These are phyloP conservation scores for Ceratocystis eucalypticola DNA, from an alignment of 2,329 filamentous ascomycete genomes.

Conservation along the genomic window DNA sequence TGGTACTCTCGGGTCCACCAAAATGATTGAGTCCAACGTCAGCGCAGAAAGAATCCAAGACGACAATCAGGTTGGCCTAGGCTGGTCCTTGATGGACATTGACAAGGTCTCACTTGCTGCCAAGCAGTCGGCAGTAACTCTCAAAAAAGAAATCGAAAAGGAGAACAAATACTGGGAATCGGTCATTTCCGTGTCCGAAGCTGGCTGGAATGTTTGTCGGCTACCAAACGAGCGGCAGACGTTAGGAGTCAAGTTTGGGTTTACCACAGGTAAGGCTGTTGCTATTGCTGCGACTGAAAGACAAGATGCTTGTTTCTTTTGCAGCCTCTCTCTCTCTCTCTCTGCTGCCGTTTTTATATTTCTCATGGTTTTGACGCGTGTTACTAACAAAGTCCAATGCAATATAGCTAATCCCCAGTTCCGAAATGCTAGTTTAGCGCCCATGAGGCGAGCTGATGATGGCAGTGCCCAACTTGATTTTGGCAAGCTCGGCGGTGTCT, in stretches of 20 bases:
- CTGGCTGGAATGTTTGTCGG: slow-evolving; percentile 74
- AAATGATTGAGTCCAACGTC: slow-evolving; percentile 46
- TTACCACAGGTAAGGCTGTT: slow-evolving; percentile 49
- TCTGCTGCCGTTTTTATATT: slow-evolving; percentile 18
- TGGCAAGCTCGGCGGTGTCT: slow-evolving; percentile 38
- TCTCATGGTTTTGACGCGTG: slow-evolving; percentile 17
- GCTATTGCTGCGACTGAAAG: slow-evolving; percentile 14
- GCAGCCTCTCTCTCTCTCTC: too few relatives aligned
- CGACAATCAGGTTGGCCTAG: slow-evolving; percentile 44
- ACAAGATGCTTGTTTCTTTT: not conserved
- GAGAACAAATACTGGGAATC: slow-evolving; percentile 87
- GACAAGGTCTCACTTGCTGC: slow-evolving; percentile 62
- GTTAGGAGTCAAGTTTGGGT: slow-evolving; percentile 79
- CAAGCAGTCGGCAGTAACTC: slow-evolving; percentile 53
- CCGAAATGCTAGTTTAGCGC: slow-evolving; percentile 61
- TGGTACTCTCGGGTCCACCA: slow-evolving; percentile 58
- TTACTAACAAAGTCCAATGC: not conserved
- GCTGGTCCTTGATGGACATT: slow-evolving; percentile 68
- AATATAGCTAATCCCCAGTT: slow-evolving; percentile 41
- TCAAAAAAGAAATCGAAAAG: slow-evolving; percentile 62
- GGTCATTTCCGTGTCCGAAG: slow-evolving; percentile 64
- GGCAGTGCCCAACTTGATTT: slow-evolving; percentile 64
- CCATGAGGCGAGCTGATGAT: slow-evolving; percentile 59
- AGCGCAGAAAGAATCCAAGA: slow-evolving; percentile 43
- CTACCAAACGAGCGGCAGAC: slow-evolving; percentile 59